Base-by-base conservation (phyloP, 495 filamentous ascomycete genomes). In the Penicillium cosmopolitanum region DNA sequence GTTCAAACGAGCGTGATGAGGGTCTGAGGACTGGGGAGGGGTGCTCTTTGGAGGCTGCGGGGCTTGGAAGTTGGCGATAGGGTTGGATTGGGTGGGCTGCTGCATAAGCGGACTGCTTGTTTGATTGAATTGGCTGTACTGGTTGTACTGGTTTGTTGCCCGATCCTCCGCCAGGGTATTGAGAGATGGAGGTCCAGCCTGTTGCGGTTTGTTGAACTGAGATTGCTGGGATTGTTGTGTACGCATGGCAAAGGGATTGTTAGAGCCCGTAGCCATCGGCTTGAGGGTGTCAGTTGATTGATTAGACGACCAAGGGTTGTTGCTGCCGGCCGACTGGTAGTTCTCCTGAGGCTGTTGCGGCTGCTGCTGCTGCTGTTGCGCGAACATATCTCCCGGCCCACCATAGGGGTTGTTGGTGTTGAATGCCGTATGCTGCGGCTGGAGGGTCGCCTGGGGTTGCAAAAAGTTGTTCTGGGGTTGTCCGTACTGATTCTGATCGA, bases 241-340 rank as follows among this genome's bases (percentile, higher is more conserved):
- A 11, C 84, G 83, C 25, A 75, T 65, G 5, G 94, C 94, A 68
- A 98, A 98, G 34, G 94, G 94, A 64, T 98, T 98, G 77, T 97
- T 98, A 0, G 94, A 97, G 51, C 94, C 94, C 23, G 94, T 97
- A 1, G 90, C 74, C 66, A 83, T 77, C 15, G 80, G 79, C 54
- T 80, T 79, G 43, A 82, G 64, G 33, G 73, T 51, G 58, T 82
- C 79, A 5, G 72, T 66, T 51, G 73, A 67, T 55, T 80, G 82
- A 48, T 71, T 73, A 4, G 71, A 66, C 42, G 79, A 74, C 79
- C 80, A 83, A 9, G 94, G 94, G 72, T 97, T 97, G 76, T 97
- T 93, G 67, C 83, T 92, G 31, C 91, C 93, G 47, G 91, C 80
- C 46, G 87, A 83, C 15, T 82, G 75, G 51, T 80, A 82, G 58